A percentile compares a stretch with the other conserved stretches of the same genome.
phyloP scores from a whole-genome alignment of 345 rosid species.

The Camelina laxa region DNA sequence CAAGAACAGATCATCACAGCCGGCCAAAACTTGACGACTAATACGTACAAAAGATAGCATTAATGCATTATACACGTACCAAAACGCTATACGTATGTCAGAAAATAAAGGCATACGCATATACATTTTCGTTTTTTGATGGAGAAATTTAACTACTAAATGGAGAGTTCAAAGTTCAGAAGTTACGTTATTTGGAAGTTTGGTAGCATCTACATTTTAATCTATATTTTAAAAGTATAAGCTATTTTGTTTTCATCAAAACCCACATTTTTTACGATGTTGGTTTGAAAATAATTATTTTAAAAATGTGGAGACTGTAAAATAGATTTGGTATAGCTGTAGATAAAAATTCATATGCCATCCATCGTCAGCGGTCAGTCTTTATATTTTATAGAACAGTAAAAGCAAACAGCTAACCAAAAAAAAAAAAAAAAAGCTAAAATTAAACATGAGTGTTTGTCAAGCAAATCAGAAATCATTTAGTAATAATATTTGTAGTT shows the following conservation, averaged over 20 bases:
- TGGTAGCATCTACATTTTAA: background rate
- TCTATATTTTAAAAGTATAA: background rate
- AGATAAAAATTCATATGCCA: no score
- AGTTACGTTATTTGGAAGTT: background rate
- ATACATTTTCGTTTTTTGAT: conserved; percentile 10
- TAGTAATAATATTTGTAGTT: background rate
- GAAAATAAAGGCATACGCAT: background rate
- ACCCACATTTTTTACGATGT: background rate
- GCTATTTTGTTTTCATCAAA: background rate
- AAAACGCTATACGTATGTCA: conserved; percentile 19
- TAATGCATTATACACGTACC: conserved; percentile 5
- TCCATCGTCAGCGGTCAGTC: no score
- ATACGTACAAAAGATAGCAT: background rate
- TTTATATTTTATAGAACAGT: background rate
- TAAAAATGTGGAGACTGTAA: background rate
- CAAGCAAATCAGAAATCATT: background rate
- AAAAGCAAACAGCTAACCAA: background rate
- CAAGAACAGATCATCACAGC: conserved; percentile 16
- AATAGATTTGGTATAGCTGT: background rate
- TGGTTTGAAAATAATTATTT: background rate
- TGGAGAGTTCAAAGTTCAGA: background rate
- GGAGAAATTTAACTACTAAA: conserved; percentile 13
- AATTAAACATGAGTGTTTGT: no score
- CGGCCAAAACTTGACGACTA: conserved; percentile 30
- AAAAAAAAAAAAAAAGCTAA: no score